phyloP scores from a whole-genome alignment of 2,329 filamentous ascomycete genomes.

The Cladophialophora exuberans region DNA sequence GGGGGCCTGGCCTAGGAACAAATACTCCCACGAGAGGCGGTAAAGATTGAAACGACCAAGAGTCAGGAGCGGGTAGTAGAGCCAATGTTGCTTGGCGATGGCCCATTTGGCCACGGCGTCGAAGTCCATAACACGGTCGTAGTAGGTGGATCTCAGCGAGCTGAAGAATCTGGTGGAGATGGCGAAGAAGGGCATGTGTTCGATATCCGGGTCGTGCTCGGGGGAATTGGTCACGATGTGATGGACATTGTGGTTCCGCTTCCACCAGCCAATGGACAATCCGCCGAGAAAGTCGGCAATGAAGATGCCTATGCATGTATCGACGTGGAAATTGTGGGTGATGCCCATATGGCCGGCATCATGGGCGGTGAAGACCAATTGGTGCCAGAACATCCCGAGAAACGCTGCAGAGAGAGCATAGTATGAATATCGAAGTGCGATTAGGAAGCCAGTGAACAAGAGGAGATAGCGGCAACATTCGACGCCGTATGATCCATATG shows the following conservation, averaged over 20 bases:
- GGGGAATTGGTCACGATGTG: conserved; percentile 95
- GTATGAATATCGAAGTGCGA: conserved; percentile 65
- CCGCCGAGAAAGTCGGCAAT: conserved; percentile 90
- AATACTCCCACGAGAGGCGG: conserved; percentile 75
- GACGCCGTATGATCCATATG: conserved; percentile 76
- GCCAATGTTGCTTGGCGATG: conserved; percentile 74
- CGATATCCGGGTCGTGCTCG: conserved; percentile 94
- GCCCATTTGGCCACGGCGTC: conserved; percentile 73
- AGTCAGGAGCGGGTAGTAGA: conserved; percentile 79
- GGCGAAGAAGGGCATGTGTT: conserved; percentile 87
- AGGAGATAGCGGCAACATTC: conserved; percentile 74
- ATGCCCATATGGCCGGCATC: conserved; percentile 98
- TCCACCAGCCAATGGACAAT: conserved; percentile 95
- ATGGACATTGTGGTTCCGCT: conserved; percentile 92
- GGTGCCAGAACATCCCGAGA: conserved; percentile 88
- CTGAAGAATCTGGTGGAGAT: conserved; percentile 79
- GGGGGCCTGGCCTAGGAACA: conserved; percentile 71
- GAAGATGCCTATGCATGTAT: conserved; percentile 84
- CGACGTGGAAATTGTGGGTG: conserved; percentile 82
- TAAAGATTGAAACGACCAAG: conserved; percentile 90
- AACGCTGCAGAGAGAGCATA: conserved; percentile 72
- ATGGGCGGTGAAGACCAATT: conserved; percentile 90
- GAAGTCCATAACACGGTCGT: conserved; percentile 78
- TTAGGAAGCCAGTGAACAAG: conserved; percentile 65
- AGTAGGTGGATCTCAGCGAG: conserved; percentile 77